Conservation (phyloP, 2,329 filamentous ascomycete genomes). For the Colletotrichum noveboracense region DNA sequence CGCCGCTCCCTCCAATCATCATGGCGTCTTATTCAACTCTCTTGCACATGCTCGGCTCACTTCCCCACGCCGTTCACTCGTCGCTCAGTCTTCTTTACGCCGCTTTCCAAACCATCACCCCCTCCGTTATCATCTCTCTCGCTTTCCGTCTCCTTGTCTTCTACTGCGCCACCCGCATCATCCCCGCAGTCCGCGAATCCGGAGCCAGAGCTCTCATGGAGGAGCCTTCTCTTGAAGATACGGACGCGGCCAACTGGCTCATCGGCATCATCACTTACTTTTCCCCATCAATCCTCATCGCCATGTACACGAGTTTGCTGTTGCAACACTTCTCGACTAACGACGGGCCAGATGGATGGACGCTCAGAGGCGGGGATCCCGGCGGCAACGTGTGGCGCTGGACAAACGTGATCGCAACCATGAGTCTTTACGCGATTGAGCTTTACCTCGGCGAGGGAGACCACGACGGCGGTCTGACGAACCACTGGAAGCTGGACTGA, state of each 20-base stretch:
- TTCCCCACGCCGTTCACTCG: conserved; percentile 85
- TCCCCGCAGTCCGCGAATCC: conserved; percentile 88
- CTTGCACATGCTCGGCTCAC: conserved; percentile 79
- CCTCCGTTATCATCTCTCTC: conserved; percentile 93
- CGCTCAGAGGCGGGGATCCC: conserved; percentile 78
- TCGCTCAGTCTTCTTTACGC: conserved; percentile 87
- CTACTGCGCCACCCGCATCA: conserved; percentile 94
- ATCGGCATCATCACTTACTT: conserved; percentile 91
- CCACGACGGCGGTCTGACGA: conserved; percentile 72
- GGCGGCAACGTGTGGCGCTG: conserved; percentile 91
- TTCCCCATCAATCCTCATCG: conserved; percentile 90
- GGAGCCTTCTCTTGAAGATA: conserved; percentile 85
- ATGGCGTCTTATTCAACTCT: conserved; percentile 98
- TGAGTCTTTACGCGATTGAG: conserved; percentile 89
- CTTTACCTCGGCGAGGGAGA: conserved; percentile 86
- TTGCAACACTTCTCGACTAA: conserved; percentile 93
- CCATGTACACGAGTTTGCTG: conserved; percentile 93
- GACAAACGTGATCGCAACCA: conserved; percentile 89
- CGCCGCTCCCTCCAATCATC: conserved; percentile 94
- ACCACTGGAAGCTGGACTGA: conserved; percentile 95
- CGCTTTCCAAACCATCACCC: conserved; percentile 93
- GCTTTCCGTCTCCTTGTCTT: conserved; percentile 94
- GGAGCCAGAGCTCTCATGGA: conserved; percentile 84
- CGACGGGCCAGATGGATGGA: conserved; percentile 79
- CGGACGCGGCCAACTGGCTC: conserved; percentile 79